A percentile compares a stretch with the other conserved stretches of the same genome.
phyloP scores from a whole-genome alignment of 768 basidiomycete species.

The Rhizopogon sp. region DNA sequence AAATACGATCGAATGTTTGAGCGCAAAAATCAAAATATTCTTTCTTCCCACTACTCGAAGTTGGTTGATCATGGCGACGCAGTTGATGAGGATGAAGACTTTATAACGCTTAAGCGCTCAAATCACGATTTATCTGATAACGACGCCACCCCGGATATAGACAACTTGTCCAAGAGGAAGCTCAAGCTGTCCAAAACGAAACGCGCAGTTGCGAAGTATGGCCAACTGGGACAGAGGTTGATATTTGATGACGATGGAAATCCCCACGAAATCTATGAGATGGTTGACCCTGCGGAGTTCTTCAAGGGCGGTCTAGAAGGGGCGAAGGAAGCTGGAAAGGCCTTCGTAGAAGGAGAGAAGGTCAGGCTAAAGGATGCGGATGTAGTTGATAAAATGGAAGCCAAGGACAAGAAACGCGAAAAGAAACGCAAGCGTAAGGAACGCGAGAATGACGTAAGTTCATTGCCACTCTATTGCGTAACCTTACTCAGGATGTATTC shows the following conservation, averaged over 20 bases:
- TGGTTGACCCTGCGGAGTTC: constrained; percentile 70
- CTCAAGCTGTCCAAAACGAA: constrained; percentile 69
- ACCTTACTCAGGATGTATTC: background rate
- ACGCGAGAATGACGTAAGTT: constrained; percentile 43
- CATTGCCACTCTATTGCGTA: background rate
- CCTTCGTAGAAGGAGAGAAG: constrained; percentile 71
- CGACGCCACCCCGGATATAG: constrained; percentile 29
- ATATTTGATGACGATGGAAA: constrained; percentile 89
- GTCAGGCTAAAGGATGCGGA: constrained; percentile 69
- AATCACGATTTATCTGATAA: constrained; percentile 64
- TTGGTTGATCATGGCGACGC: constrained; percentile 67
- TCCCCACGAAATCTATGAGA: constrained; percentile 78
- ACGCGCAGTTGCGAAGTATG: constrained; percentile 58
- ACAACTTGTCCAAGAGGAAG: constrained; percentile 83
- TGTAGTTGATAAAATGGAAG: constrained; percentile 73
- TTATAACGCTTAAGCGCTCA: constrained; percentile 90
- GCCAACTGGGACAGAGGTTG: constrained; percentile 64
- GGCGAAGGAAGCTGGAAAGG: constrained; percentile 58
- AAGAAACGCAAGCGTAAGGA: constrained; percentile 93
- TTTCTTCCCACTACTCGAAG: constrained; percentile 86
- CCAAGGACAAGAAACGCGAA: constrained; percentile 83
- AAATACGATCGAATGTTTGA: constrained; percentile 99
- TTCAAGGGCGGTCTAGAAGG: constrained; percentile 62
- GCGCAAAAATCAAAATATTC: constrained; percentile 88
- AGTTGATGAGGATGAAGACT: constrained; percentile 63